A percentile compares a stretch with the other conserved stretches of the same genome.
Evolutionary conservation across 768 basidiomycete genomes (phyloP).

Genomic region (Lactarius psammicola): DNA sequence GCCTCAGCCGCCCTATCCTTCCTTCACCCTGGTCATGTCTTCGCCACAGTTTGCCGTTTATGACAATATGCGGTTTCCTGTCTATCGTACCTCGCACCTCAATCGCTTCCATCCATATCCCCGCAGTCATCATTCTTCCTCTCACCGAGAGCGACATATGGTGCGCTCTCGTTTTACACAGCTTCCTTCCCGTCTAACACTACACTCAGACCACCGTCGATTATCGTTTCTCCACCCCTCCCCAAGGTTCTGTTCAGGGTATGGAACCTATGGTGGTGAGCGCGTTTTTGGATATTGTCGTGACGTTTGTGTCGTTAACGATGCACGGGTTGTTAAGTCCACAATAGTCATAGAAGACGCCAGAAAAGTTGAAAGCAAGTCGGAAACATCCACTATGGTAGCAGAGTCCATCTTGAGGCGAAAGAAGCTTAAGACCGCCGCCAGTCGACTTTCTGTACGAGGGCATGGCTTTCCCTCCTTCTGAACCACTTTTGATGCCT

Average conservation of each 20-base stretch:
- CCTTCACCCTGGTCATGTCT: conserved; percentile 23
- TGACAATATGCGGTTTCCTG: conserved; percentile 18
- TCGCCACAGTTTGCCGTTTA: conserved; percentile 2
- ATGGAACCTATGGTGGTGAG: conserved; percentile 3
- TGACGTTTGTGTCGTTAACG: background rate
- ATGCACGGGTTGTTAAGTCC: conserved; percentile 2
- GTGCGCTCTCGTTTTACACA: background rate
- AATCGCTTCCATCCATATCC: conserved; percentile 24
- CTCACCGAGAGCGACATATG: conserved; percentile 12
- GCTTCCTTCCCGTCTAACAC: background rate
- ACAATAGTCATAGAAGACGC: conserved; percentile 9
- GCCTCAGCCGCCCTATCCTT: conserved; percentile 17
- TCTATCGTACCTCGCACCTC: conserved; percentile 18
- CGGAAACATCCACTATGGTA: conserved; percentile 12
- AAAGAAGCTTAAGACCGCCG: conserved; percentile 19
- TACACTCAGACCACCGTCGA: conserved; percentile 14
- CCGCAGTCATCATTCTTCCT: conserved; percentile 4
- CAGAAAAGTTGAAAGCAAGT: conserved; percentile 8
- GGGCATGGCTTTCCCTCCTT: background rate
- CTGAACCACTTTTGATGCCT: background rate
- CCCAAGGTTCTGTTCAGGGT: background rate
- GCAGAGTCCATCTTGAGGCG: conserved; percentile 17
- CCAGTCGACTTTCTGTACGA: conserved; percentile 18
- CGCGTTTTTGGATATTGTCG: background rate
- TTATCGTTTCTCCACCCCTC: conserved; percentile 6